Conservation (phyloP, 768 basidiomycete species). For the Clitopilus hobsonii region DNA sequence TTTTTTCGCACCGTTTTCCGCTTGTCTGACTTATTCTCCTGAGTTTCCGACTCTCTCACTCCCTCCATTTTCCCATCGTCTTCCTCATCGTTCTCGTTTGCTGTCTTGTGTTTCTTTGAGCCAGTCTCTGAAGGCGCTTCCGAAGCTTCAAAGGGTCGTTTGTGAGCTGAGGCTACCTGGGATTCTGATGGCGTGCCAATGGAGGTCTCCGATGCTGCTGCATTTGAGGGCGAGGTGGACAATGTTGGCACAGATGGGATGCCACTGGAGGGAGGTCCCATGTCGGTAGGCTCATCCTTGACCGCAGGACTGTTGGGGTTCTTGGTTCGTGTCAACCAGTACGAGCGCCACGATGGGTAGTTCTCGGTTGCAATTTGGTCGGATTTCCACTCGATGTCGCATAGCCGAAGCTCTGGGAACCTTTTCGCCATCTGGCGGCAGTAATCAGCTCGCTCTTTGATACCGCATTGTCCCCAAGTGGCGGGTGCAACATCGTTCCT, state of each 20-base stretch:
- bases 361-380: constrained; percentile 10
- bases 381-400: constrained; percentile 17
- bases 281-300: neutral
- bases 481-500: neutral
- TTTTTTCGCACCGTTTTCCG: no score
- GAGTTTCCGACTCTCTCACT: no score
- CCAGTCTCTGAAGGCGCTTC: no score
- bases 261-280: neutral
- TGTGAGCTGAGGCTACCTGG: no score
- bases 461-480: constrained; percentile 6
- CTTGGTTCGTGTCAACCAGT: neutral
- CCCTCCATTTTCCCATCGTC: no score
- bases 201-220: no score
- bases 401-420: constrained; percentile 14
- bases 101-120: no score
- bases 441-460: constrained; percentile 5
- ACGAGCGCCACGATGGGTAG: constrained; percentile 13
- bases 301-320: neutral
- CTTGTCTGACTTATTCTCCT: no score
- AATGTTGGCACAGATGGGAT: neutral
- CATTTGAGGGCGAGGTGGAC: no score
- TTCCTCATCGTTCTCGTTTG: no score
- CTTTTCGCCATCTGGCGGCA: constrained; percentile 8
- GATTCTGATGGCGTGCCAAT: no score
- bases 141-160: no score